Percentiles rank a stretch among this genome's conserved stretches.
Conservation (phyloP, 2,329 filamentous ascomycete species). For the Byssochlamys sp. region DNA sequence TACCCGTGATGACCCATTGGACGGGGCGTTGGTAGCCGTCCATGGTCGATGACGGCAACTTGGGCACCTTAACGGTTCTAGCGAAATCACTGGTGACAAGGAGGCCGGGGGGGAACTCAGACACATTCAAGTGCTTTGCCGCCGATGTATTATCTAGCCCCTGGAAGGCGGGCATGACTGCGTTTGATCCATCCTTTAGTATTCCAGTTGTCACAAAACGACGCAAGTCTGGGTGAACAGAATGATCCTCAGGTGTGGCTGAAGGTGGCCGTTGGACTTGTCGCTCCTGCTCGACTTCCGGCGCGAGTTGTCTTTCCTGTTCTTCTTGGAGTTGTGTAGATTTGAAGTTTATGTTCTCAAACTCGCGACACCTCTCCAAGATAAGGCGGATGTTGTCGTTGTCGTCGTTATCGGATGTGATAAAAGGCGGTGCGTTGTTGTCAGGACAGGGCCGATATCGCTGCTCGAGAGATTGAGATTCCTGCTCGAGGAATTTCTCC, state of each 20-base stretch:
- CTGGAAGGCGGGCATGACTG: conserved; percentile 39
- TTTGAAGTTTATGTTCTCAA: conserved; percentile 21
- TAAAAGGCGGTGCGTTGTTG: too few species aligned
- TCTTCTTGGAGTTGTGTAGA: conserved; percentile 48
- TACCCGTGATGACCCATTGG: conserved; percentile 37
- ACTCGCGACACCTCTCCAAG: conserved; percentile 21
- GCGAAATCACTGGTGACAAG: conserved; percentile 45
- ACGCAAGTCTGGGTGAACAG: not conserved
- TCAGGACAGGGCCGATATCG: conserved; percentile 1
- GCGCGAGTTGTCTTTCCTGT: conserved; percentile 50
- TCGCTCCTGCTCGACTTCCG: conserved; percentile 53
- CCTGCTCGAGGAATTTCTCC: conserved; percentile 5
- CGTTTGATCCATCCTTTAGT: conserved; percentile 9
- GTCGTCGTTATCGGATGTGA: too few species aligned
- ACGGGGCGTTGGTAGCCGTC: conserved; percentile 46
- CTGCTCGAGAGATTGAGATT: conserved; percentile 4
- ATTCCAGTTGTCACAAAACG: not conserved
- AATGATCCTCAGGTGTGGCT: conserved; percentile 31
- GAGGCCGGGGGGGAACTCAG: conserved; percentile 30
- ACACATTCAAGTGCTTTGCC: not conserved
- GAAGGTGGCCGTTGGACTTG: conserved; percentile 42
- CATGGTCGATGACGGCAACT: conserved; percentile 5
- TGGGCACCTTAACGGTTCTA: conserved; percentile 29
- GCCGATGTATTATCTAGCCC: conserved; percentile 28
- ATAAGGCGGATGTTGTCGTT: too few species aligned